Base-by-base conservation (phyloP, 2,329 filamentous ascomycete genomes). In the Colletotrichum graminicola region DNA sequence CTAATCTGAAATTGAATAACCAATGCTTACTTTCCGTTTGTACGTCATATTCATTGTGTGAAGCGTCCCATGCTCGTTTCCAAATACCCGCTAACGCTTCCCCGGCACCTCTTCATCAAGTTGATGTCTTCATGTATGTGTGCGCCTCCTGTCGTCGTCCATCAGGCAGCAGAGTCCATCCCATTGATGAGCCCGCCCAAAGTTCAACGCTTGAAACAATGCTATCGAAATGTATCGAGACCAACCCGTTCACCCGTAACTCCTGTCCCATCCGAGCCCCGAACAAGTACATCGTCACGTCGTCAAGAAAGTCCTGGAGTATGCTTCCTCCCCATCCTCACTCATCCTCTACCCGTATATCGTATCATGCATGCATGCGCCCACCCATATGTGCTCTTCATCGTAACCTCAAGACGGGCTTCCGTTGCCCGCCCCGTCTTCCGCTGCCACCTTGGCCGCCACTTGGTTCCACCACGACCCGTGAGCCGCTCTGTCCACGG, bases 401-500 rank as follows among this genome's bases (percentile, higher is more conserved):
- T 63, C n/a, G 36, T 23, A 34, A 11, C 2, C 10, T 69, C 32
- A 72, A 23, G 65, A 47, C 41, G 52, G 18, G n/a, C 57, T 54
- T 18, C 52, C 29, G 11, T 32, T 54, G 39, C 45, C 12, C 36
- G 59, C 60, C 41, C 61, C 70, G 16, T 80, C 67, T 85, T 84
- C 72, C 80, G 81, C 73, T 85, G 84, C 54, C 34, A 89, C 84
- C 78, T 86, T 88, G 73, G 85, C 85, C 0, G 89, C 88, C 73
- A 93, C 86, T 56, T 85, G 82, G 79, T 93, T 91, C 85, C 93
- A 94, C 91, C 91, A 94, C 54, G 82, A 77, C 16, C 88, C 88
- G 79, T 94, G 92, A 10, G 89, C 87, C 72, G 89, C 90, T 73
- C 90, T 86, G 77, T 94, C 92, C 6, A 94, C 90, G 5, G 83